phyloP scores from a whole-genome alignment of 1,139 yeast genomes.

The Pichia cactophila region DNA sequence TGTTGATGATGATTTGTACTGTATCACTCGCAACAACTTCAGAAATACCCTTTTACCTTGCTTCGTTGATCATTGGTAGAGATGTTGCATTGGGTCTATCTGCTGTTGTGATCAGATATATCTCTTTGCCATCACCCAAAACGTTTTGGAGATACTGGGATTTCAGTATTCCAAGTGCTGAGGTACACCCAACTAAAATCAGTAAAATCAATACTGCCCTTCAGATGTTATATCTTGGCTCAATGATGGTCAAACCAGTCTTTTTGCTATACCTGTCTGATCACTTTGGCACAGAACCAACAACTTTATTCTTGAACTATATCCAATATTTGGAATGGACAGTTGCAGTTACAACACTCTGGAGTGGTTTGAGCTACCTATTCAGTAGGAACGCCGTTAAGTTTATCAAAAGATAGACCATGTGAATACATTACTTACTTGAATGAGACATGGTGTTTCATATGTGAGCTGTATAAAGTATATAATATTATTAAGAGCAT shows the following conservation, averaged over 20 bases:
- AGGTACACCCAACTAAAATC: slow-evolving; percentile 81
- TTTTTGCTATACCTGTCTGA: slow-evolving; percentile 30
- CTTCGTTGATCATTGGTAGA: slow-evolving; percentile 72
- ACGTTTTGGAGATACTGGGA: slow-evolving; percentile 70
- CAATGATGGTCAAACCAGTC: slow-evolving; percentile 62
- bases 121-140: slow-evolving; percentile 68
- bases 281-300: slow-evolving; percentile 16
- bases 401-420: slow-evolving; percentile 12
- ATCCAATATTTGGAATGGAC: slow-evolving; percentile 41
- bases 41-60: slow-evolving; percentile 62
- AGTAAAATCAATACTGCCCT: slow-evolving; percentile 85
- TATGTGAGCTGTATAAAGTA: no score
- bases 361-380: slow-evolving; percentile 73
- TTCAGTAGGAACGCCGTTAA: slow-evolving; percentile 62
- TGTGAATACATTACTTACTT: not conserved
- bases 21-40: slow-evolving; percentile 64
- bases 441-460: not conserved
- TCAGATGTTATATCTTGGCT: slow-evolving; percentile 86
- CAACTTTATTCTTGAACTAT: slow-evolving; percentile 20
- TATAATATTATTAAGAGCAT: not conserved
- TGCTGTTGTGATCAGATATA: slow-evolving; percentile 67
- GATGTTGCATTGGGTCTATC: slow-evolving; percentile 72
- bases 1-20: slow-evolving; percentile 81
- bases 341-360: slow-evolving; percentile 70
- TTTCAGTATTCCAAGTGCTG: slow-evolving; percentile 73